Evolutionary conservation across 2,329 filamentous ascomycete species (phyloP).

Genomic region (Raffaelea deltoideospora): DNA sequence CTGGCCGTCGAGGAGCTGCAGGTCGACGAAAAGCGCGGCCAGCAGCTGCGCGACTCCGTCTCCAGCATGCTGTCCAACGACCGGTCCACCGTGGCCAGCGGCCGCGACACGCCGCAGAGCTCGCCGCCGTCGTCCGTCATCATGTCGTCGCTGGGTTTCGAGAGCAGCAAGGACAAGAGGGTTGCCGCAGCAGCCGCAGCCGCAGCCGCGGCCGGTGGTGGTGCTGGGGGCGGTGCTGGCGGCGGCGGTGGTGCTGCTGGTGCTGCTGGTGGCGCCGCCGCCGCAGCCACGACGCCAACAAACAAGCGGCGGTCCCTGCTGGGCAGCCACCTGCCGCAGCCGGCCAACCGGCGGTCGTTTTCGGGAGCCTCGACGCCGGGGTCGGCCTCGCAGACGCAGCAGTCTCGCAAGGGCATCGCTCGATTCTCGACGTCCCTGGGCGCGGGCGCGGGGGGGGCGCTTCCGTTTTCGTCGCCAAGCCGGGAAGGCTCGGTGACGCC

Average conservation of each 20-base stretch:
- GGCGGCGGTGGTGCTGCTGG: slow-evolving; percentile 23
- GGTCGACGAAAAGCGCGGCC: slow-evolving; percentile 38
- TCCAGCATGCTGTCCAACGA: slow-evolving; percentile 84
- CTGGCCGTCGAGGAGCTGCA: slow-evolving; percentile 57
- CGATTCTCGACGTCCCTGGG: slow-evolving; percentile 10
- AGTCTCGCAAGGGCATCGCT: slow-evolving; percentile 23
- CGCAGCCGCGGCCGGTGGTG: slow-evolving; percentile 23
- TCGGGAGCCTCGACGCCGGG: slow-evolving; percentile 19
- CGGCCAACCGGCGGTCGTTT: slow-evolving; percentile 29
- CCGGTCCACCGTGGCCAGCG: slow-evolving; percentile 53
- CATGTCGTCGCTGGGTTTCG: slow-evolving; percentile 38
- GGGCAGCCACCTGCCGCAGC: slow-evolving; percentile 29
- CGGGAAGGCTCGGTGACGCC: slow-evolving; percentile 34
- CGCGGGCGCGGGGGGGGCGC: neutral
- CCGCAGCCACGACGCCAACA: slow-evolving; percentile 21
- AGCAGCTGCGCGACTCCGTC: slow-evolving; percentile 79
- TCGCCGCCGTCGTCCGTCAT: slow-evolving; percentile 47
- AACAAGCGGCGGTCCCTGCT: slow-evolving; percentile 29
- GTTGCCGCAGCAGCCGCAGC: slow-evolving; percentile 20
- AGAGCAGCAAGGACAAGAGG: slow-evolving; percentile 20
- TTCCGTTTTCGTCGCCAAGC: slow-evolving; percentile 15
- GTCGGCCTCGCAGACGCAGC: slow-evolving; percentile 18
- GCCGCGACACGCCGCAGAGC: slow-evolving; percentile 55
- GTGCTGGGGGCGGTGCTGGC: too few species aligned
- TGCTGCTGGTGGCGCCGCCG: neutral